Conservation (phyloP, 1,284 basidiomycete genomes). For the Ceratobasidium sp. region DNA sequence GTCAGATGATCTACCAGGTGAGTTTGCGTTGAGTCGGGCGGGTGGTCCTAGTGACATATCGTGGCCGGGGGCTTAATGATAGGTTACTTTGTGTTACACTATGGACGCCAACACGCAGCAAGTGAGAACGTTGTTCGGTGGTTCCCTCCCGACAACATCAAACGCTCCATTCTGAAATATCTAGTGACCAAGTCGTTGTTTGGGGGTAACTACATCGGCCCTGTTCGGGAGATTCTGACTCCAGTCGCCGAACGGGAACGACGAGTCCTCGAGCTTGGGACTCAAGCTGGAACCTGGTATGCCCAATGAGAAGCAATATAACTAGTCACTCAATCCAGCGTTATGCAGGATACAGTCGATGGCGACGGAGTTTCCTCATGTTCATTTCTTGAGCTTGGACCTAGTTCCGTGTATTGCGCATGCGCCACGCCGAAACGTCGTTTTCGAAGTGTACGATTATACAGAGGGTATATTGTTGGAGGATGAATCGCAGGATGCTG, state of each 20-base stretch:
- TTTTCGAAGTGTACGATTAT: constrained; percentile 24
- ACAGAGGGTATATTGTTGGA: constrained; percentile 16
- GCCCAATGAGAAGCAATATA: not conserved
- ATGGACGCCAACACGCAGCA: constrained; percentile 28
- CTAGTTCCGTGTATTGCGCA: constrained; percentile 1
- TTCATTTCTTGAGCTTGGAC: constrained; percentile 19
- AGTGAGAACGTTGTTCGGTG: constrained; percentile 5
- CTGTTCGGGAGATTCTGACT: constrained; percentile 6
- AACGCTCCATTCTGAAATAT: constrained; percentile 19
- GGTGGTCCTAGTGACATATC: too few species aligned
- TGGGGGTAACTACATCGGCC: constrained; percentile 13
- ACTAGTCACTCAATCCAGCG: not conserved
- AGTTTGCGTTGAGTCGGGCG: not conserved
- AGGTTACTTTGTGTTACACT: constrained; percentile 32
- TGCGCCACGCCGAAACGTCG: constrained; percentile 11
- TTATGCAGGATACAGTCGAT: constrained; percentile 11
- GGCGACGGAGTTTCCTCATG: constrained; percentile 20
- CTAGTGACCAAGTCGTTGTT: not conserved
- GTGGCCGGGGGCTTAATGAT: not conserved
- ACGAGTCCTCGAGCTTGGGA: constrained; percentile 13
- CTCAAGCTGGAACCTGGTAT: constrained; percentile 31
- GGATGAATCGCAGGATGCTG: constrained; percentile 9
- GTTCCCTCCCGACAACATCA: constrained; percentile 34
- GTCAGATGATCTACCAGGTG: constrained; percentile 12
- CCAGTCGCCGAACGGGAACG: not conserved